These are phyloP conservation scores for Populus davidiana DNA, from an alignment of 345 rosid species.

Conservation along the genomic window DNA sequence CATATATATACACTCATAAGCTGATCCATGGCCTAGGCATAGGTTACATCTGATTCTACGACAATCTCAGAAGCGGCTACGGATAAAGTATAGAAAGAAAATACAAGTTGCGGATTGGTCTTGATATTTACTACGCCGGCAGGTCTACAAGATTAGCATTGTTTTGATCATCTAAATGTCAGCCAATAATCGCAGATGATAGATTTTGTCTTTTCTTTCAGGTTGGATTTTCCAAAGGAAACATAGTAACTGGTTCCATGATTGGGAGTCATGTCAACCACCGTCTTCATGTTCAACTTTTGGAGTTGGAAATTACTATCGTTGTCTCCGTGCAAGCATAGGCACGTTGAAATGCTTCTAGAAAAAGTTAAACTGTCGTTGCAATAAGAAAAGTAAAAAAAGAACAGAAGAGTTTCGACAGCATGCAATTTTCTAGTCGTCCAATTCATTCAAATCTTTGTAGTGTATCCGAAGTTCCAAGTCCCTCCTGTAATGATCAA, in stretches of 20 bases:
- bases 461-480: too few species aligned
- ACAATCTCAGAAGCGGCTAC: too few species aligned
- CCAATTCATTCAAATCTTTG: neutral
- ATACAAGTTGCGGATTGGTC: too few species aligned
- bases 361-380: neutral
- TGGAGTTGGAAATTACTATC: too few species aligned
- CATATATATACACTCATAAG: neutral
- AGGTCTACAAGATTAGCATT: neutral
- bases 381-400: too few species aligned
- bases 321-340: neutral
- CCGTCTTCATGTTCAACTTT: too few species aligned
- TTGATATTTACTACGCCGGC: conserved; percentile 6
- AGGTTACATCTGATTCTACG: too few species aligned
- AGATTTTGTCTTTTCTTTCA: neutral
- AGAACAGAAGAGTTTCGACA: neutral
- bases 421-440: neutral
- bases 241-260: too few species aligned
- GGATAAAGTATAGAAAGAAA: too few species aligned
- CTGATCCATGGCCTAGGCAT: too few species aligned
- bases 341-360: neutral
- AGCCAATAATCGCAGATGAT: neutral
- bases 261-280: too few species aligned
- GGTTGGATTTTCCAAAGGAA: neutral
- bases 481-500: too few species aligned
- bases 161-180: neutral